Conservation (phyloP, 2,329 filamentous ascomycete species). For the Berkeleyomyces rouxiae region DNA sequence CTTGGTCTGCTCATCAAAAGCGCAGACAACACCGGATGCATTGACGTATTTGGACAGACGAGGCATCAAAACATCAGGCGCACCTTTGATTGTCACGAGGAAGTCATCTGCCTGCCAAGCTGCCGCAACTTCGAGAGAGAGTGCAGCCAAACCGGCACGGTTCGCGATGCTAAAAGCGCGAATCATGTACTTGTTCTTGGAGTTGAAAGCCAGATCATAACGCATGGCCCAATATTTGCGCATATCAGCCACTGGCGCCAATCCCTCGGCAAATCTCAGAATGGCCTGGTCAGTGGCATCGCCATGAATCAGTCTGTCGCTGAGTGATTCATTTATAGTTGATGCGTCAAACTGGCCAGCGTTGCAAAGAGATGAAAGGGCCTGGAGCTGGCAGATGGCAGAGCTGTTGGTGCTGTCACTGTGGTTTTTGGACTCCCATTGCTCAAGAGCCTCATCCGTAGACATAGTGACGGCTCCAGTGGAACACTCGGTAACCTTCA, state of each 20-base stretch:
- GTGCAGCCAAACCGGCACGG: constrained; percentile 74
- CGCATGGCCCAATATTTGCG: constrained; percentile 39
- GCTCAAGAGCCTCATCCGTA: constrained; percentile 57
- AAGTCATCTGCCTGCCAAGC: constrained; percentile 88
- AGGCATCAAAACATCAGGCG: constrained; percentile 87
- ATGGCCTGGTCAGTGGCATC: constrained; percentile 92
- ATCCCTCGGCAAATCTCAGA: constrained; percentile 79
- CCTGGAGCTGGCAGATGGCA: constrained; percentile 62
- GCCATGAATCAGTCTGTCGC: constrained; percentile 62
- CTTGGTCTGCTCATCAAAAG: constrained; percentile 50
- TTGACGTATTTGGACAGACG: constrained; percentile 72
- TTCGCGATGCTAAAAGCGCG: constrained; percentile 62
- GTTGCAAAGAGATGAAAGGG: constrained; percentile 68
- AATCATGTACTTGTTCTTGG: constrained; percentile 18
- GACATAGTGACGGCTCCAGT: constrained; percentile 76
- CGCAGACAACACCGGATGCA: constrained; percentile 57
- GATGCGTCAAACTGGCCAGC: constrained; percentile 47
- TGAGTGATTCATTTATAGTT: constrained; percentile 62
- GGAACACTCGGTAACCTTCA: constrained; percentile 91
- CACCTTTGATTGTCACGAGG: constrained; percentile 67
- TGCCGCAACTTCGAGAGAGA: constrained; percentile 93
- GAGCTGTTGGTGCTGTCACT: constrained; percentile 47
- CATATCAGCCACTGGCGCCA: constrained; percentile 58
- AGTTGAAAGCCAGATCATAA: constrained; percentile 58
- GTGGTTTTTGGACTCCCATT: constrained; percentile 52